Conservation (phyloP, 768 basidiomycete genomes). For the Mycena leptocephala region DNA sequence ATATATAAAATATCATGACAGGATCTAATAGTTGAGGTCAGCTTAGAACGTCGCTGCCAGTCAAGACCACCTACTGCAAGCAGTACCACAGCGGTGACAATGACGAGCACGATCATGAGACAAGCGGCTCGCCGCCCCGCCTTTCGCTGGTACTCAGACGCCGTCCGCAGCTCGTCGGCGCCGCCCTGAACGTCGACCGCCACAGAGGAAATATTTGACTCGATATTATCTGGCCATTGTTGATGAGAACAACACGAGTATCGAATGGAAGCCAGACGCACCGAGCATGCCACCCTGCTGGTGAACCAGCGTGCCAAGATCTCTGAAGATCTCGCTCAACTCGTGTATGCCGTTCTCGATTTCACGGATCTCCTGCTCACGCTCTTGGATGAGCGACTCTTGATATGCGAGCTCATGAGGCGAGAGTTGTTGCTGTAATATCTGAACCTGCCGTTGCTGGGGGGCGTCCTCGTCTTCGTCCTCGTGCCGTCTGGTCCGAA, state of each 20-base stretch:
- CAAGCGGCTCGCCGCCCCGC: conserved; percentile 94
- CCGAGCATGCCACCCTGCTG: conserved; percentile 97
- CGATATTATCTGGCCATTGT: not conserved
- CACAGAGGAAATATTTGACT: not conserved
- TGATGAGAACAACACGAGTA: not conserved
- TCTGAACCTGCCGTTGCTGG: conserved; percentile 79
- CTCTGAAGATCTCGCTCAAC: conserved; percentile 95
- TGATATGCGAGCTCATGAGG: conserved; percentile 96
- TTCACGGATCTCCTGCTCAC: conserved; percentile 95
- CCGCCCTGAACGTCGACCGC: conserved; percentile 65
- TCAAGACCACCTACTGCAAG: conserved; percentile 81
- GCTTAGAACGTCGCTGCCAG: not conserved
- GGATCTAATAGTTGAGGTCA: conserved; percentile 21
- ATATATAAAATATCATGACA: conserved; percentile 50
- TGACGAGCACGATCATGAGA: conserved; percentile 87
- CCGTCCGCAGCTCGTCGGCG: conserved; percentile 86
- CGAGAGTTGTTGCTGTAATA: conserved; percentile 82
- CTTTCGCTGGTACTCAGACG: conserved; percentile 94
- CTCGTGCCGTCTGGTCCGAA: conserved; percentile 38
- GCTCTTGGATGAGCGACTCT: conserved; percentile 94
- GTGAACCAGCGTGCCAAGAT: conserved; percentile 93
- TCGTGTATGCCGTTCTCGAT: conserved; percentile 98
- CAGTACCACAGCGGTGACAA: conserved; percentile 92
- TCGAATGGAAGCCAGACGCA: conserved; percentile 54
- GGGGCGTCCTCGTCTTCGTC: conserved; percentile 61